A percentile compares a stretch with the other conserved stretches of the same genome.
Evolutionary conservation across 2,329 filamentous ascomycete species (phyloP).

Genomic region (Xylaria polymorpha): DNA sequence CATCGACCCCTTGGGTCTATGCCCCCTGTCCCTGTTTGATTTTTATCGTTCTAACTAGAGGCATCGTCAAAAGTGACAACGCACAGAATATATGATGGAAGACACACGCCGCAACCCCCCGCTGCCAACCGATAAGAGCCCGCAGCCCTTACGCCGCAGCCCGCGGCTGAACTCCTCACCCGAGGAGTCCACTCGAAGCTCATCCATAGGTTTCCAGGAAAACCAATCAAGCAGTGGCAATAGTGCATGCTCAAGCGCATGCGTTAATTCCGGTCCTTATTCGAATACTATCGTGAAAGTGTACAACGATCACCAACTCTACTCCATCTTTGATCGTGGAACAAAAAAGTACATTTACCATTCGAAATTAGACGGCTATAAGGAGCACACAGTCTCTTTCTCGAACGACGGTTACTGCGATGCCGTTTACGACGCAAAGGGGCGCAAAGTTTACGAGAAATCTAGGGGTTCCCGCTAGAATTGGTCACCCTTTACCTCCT

Average conservation of each 20-base stretch:
- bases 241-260: too few species aligned
- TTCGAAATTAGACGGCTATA: rapidly evolving
- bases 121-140: too few species aligned
- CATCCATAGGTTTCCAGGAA: too few species aligned
- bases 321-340: background rate
- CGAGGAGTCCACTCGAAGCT: too few species aligned
- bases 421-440: background rate
- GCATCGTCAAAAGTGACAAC: background rate
- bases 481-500: background rate
- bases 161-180: too few species aligned
- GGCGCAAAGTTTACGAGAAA: background rate
- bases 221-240: too few species aligned
- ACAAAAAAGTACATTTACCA: background rate
- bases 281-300: background rate
- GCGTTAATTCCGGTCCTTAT: background rate
- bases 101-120: too few species aligned
- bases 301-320: background rate
- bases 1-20: background rate
- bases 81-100: background rate
- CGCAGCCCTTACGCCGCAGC: too few species aligned
- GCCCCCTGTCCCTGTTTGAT: background rate
- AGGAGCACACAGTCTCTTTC: background rate
- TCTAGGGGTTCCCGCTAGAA: background rate
- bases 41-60: background rate
- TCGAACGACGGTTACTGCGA: background rate